Conservation (phyloP, 768 basidiomycete species). For the Tricholoma saponaceum region DNA sequence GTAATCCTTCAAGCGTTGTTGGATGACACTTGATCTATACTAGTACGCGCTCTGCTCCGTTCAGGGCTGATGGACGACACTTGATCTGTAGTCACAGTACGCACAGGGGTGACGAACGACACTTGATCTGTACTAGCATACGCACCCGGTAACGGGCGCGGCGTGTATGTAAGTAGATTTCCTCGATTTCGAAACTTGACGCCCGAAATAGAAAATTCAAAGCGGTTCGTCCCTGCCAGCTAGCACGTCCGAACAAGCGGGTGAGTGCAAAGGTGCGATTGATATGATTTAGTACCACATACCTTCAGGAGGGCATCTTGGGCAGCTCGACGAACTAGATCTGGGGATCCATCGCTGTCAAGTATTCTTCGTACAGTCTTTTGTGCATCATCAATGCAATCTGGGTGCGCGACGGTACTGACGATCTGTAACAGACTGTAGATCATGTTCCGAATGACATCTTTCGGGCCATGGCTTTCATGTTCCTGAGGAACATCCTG, state of each 20-base stretch:
- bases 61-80: too few relatives aligned
- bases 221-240: not conserved
- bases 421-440: not conserved
- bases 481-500: not conserved
- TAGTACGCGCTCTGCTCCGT: too few relatives aligned
- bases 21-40: too few relatives aligned
- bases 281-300: not conserved
- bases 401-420: not conserved
- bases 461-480: not conserved
- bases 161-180: too few relatives aligned
- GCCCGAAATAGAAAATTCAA: not conserved
- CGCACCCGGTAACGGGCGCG: too few relatives aligned
- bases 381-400: not conserved
- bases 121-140: too few relatives aligned
- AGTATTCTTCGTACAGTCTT: not conserved
- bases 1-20: too few relatives aligned
- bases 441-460: not conserved
- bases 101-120: too few relatives aligned
- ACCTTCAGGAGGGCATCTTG: not conserved
- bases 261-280: not conserved
- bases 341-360: not conserved
- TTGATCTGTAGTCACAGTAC: too few relatives aligned
- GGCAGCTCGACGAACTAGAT: not conserved
- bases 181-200: too few relatives aligned
- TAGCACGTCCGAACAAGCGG: not conserved